Conservation (phyloP, 31 red algal genomes). For the Asparagopsis taxiformis region DNA sequence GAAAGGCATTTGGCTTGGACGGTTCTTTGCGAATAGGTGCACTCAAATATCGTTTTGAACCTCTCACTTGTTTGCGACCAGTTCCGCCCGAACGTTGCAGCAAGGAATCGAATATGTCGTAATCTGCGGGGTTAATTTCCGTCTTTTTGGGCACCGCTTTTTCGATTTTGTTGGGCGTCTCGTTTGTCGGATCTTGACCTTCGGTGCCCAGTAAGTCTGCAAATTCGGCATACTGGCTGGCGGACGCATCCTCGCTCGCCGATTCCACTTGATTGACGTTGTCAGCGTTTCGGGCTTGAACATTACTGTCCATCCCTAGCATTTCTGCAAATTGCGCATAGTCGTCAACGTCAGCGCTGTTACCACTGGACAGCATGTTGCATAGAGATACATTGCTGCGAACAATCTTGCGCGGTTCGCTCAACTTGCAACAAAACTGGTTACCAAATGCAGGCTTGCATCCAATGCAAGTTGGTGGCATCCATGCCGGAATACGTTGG, state of each 20-base stretch:
- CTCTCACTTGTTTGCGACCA: conserved; percentile 42
- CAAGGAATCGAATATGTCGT: conserved; percentile 44
- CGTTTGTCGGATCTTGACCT: not conserved
- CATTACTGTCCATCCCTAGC: conserved; percentile 1
- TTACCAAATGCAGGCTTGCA: not conserved
- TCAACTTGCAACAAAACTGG: not conserved
- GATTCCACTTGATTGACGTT: not conserved
- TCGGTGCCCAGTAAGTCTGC: conserved; percentile 1
- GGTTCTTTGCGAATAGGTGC: not conserved
- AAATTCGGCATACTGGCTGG: conserved; percentile 11
- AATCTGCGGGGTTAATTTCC: conserved; percentile 43
- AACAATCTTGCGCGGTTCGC: not conserved
- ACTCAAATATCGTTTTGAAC: conserved; percentile 38
- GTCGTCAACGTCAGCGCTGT: not conserved
- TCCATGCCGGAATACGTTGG: not conserved
- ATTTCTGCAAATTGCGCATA: conserved; percentile 17
- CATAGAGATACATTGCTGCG: not conserved
- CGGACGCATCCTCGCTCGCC: not conserved
- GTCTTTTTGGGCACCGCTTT: not conserved
- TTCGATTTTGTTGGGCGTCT: not conserved
- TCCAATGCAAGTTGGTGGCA: not conserved
- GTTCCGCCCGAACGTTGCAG: conserved; percentile 36
- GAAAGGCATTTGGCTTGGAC: not conserved
- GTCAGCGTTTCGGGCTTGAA: not conserved
- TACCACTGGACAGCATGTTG: not conserved